These are phyloP conservation scores for Coprinopsis sp. DNA, from an alignment of 768 basidiomycete species.

Conservation along the genomic window DNA sequence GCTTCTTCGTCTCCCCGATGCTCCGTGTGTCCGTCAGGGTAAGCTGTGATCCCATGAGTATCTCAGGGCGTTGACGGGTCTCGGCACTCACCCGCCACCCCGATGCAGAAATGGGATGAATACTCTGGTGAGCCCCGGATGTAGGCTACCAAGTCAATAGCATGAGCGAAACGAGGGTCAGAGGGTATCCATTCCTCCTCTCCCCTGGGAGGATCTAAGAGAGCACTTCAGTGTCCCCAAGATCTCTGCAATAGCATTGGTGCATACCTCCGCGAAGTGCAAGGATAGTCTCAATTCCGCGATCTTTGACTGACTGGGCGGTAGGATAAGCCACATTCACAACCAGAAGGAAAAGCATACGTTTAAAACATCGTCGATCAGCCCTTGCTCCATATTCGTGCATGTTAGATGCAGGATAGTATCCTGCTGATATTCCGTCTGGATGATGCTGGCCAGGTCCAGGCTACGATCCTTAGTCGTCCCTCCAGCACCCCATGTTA, in stretches of 20 bases:
- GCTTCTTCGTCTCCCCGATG: constrained; percentile 50
- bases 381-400: constrained; percentile 91
- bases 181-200: constrained; percentile 90
- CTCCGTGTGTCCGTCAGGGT: constrained; percentile 86
- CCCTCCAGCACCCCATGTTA: constrained; percentile 98
- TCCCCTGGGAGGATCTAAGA: constrained; percentile 84
- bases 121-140: constrained; percentile 77
- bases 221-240: too few relatives aligned
- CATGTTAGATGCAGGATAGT: constrained; percentile 94
- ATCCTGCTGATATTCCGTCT: constrained; percentile 70
- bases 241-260: too few relatives aligned
- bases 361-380: constrained; percentile 79
- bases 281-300: constrained; percentile 84
- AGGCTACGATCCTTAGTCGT: constrained; percentile 83
- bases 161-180: constrained; percentile 80
- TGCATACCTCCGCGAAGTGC: too few relatives aligned
- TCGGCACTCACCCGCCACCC: constrained; percentile 76
- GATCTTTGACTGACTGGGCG: constrained; percentile 67
- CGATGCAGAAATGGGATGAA: constrained; percentile 84
- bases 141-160: constrained; percentile 85
- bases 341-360: constrained; percentile 37
- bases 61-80: not conserved
- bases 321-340: not conserved
- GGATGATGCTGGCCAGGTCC: constrained; percentile 77
- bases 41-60: constrained; percentile 45